Base-by-base conservation (phyloP, 2,329 filamentous ascomycete genomes). In the Phialophora verrucosa region DNA sequence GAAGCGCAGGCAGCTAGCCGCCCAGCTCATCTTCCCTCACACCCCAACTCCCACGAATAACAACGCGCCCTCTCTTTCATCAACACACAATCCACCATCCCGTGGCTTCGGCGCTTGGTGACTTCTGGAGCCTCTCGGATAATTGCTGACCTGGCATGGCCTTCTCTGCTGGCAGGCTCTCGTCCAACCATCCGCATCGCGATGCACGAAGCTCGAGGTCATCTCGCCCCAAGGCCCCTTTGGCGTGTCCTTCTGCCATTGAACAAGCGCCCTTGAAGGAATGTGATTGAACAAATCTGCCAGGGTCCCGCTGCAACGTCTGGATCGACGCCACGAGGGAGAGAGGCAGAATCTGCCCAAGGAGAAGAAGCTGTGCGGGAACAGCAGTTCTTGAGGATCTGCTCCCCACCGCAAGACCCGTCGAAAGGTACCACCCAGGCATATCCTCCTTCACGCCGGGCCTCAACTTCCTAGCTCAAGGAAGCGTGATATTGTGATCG, bases 121-220 rank as follows among this genome's bases (percentile, higher is more conserved):
- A 59, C 3, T 20, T 63, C 59, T 64, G 51, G 42, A 42, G 29
- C 64, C 65, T 65, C 62, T 66, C 65, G 63, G 63, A 49, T 27
- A 51, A 49, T 66, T 63, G 55, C 42, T 58, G 56, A 50, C 65
- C 59, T 60, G 38, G n/a, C 17, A 11, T 60, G 63, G 17, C 59
- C 55, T 35, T 56, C 42, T 58, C 60, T 63, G 70, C 44, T 71
- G 70, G 68, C 70, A 70, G 4, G 35, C 29, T 68, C 53, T 65
- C 17, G 53, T 59, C 70, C 69, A 72, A 69, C 64, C 66, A 65
- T 38, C 20, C 27, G 4, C 20, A n/a, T 65, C 25, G 54, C 65
- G 50, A 60, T 62, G 58, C 61, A 49, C 50, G 10, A 23, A 62
- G 50, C 53, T 56, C 57, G 51, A 25, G 51, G 47, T 63, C 63